Base-by-base conservation (phyloP, 768 basidiomycete genomes). In the Pleurotus citrinopileatus region DNA sequence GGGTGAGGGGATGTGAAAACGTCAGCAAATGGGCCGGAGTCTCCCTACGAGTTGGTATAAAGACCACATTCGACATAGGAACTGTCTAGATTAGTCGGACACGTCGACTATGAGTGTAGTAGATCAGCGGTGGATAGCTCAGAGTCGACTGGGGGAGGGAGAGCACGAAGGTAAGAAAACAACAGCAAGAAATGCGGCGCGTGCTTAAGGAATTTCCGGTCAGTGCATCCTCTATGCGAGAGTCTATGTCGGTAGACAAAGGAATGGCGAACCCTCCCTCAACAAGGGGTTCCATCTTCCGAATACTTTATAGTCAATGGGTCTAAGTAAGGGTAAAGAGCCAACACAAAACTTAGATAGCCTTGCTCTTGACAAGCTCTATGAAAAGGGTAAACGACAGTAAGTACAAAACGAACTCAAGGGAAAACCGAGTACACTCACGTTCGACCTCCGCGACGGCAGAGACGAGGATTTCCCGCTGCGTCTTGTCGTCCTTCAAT, bases 311-410 rank as follows among this genome's bases (percentile, higher is more conserved):
- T 12, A 3, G 43, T 13, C 22, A 22, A 20, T n/a, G 22, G 34
- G 23, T 23, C 32, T 36, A 38, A 51, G 32, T 29, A 51, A 8
- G 10, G 32, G 3, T 28, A 19, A 51, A 13, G 29, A 37, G 20
- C 26, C 7, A 23, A 51, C 34, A 51, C n/a, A 34, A 42, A 37
- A 32, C 51, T 55, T 54, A 98, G 72, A 98, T 91, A 60, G 86
- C 85, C 79, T 96, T 96, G 74, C 69, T 80, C 83, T 95, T 95
- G 68, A 95, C 89, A 61, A 98, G 80, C 65, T 87, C 94, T 96
- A 63, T 13, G 63, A 20, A 40, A 40, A 48, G 22, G n/a, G n/a
- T n/a, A 22, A 17, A 52, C 34, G 6, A 29, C 25, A 13, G 9
- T 9, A 6, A 20, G 17, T 4, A 13, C 25, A 15, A 20, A 45